These are phyloP conservation scores for Phialophora expanda DNA, from an alignment of 2,329 filamentous ascomycete genomes.

Conservation along the genomic window DNA sequence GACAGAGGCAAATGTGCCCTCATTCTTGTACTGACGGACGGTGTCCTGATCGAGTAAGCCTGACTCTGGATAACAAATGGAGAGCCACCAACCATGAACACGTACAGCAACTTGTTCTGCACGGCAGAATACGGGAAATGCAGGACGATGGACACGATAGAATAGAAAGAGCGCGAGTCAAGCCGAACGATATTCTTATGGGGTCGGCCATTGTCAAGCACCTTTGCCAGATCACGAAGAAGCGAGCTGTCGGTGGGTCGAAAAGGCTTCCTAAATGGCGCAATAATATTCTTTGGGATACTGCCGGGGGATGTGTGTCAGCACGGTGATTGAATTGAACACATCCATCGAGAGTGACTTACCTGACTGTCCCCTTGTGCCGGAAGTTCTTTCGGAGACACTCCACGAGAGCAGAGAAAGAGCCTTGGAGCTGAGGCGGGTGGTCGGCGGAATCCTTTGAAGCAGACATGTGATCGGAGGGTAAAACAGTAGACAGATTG, in stretches of 20 bases:
- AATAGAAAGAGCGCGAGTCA: conserved; percentile 27
- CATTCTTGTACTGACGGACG: conserved; percentile 25
- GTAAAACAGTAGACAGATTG: neutral
- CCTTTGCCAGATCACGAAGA: conserved; percentile 24
- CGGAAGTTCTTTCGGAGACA: conserved; percentile 21
- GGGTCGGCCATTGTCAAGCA: conserved; percentile 25
- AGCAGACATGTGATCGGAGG: conserved; percentile 7
- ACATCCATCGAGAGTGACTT: conserved; percentile 5
- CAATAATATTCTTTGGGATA: conserved; percentile 25
- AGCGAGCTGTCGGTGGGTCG: conserved; percentile 18
- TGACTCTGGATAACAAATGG: neutral
- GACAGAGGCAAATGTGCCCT: conserved; percentile 5
- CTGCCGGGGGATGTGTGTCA: conserved; percentile 13
- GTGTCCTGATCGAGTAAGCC: conserved; percentile 19
- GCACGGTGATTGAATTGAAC: neutral
- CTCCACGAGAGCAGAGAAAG: conserved; percentile 26
- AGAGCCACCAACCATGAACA: conserved; percentile 30
- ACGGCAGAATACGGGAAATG: conserved; percentile 30
- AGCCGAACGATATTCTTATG: conserved; percentile 27
- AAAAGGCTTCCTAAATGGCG: conserved; percentile 21
- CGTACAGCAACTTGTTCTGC: conserved; percentile 31
- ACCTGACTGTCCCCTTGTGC: conserved; percentile 23
- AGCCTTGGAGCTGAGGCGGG: conserved; percentile 10
- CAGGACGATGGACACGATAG: conserved; percentile 28
- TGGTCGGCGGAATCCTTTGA: neutral